Evolutionary conservation across 768 basidiomycete genomes (phyloP).

Genomic region (Phanerodontia chrysosporium): DNA sequence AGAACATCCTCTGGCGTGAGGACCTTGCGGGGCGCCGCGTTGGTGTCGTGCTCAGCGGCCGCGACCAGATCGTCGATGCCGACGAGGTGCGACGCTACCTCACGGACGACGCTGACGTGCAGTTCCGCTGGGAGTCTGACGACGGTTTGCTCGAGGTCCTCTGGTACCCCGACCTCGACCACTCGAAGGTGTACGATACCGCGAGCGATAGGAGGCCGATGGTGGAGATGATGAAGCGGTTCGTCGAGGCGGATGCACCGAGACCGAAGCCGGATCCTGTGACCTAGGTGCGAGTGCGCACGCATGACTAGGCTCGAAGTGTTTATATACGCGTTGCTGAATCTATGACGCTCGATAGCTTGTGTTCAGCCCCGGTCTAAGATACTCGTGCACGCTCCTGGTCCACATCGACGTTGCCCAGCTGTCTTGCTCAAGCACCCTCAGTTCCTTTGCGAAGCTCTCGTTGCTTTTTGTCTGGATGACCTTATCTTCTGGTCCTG

Average conservation of each 20-base stretch:
- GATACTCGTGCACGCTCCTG: no score
- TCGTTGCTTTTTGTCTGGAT: no score
- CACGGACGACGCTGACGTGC: slow-evolving; percentile 27
- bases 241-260: slow-evolving; percentile 8
- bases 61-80: slow-evolving; percentile 42
- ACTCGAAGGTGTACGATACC: slow-evolving; percentile 37
- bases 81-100: slow-evolving; percentile 35
- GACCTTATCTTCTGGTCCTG: no score
- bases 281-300: background rate
- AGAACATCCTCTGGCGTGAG: slow-evolving; percentile 57
- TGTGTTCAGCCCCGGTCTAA: no score
- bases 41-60: slow-evolving; percentile 34
- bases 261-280: background rate
- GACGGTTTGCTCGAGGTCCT: slow-evolving; percentile 34
- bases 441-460: no score
- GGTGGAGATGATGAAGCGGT: slow-evolving; percentile 28
- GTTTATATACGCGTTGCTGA: background rate
- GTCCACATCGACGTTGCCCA: no score
- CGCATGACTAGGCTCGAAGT: background rate
- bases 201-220: slow-evolving; percentile 24
- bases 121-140: slow-evolving; percentile 22
- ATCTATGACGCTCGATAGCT: no score
- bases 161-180: slow-evolving; percentile 36
- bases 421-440: no score
- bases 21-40: slow-evolving; percentile 36